Base-by-base conservation (phyloP, 331 rosid species). In the Erythrophleum ivorense region DNA sequence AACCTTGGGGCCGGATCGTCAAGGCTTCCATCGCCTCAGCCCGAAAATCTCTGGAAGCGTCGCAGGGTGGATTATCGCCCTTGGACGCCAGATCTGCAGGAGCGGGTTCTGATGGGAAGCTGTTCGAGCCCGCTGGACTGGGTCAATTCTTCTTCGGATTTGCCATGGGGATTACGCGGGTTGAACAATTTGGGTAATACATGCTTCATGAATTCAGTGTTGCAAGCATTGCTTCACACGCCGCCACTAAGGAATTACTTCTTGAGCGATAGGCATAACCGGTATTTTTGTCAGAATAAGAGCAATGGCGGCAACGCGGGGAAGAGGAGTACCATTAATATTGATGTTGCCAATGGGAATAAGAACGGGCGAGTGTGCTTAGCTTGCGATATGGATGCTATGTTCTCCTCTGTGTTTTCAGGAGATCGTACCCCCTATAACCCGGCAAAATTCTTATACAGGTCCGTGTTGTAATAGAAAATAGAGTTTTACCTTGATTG, bases 201-300 rank as follows among this genome's bases (percentile, higher is more conserved):
- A 11, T 95, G 99, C 73, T 95, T 93, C 82, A 93, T 95, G 98
- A 95, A 95, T 81, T 95, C 99, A 31, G 98, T 95, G 46, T 81
- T 95, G 76, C 99, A 95, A 71, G 99, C 99, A 34, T 86, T 95
- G 87, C 93, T 95, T 38, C 99, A 95, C 70, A 91, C 99, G 69
- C 99, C 98, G 45, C 99, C 98, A 16, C 58, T 95, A 83, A 85
- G 97, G 83, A 93, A 95, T 85, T 93, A 91, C 85, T 95, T 95
- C 80, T 84, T 95, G 85, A 91, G 98, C 72, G 98, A 93, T 74
- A 86, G 91, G 55, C 98, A 93, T 62, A 91, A 91, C 65, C 89
- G 96, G 21, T 90, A 84, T 82, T 85, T 76, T 73, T 95, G 98
- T 82, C 98, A 93, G 94, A 88, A 84, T 71, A 91, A 59, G 78